A percentile compares a stretch with the other conserved stretches of the same genome.
These are phyloP conservation scores for Daldinia concentrica DNA, from an alignment of 495 filamentous ascomycete genomes.

Conservation along the genomic window DNA sequence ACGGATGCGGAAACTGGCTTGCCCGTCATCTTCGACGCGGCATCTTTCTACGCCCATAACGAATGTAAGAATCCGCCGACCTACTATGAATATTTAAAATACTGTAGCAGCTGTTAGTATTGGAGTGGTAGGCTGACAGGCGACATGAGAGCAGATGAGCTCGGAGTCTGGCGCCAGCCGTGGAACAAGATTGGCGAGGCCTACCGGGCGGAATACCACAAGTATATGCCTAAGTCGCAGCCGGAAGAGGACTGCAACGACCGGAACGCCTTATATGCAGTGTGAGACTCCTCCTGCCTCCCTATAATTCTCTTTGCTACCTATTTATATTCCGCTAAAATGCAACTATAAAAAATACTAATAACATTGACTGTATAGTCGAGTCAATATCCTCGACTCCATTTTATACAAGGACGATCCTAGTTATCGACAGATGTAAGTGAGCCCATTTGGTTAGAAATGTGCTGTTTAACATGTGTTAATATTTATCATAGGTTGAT, in stretches of 20 bases:
- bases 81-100: too few species aligned
- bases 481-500: slow-evolving; percentile 23
- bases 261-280: slow-evolving; percentile 43
- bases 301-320: not conserved
- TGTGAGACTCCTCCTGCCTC: slow-evolving; percentile 18
- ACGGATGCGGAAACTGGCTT: slow-evolving; percentile 46
- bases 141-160: slow-evolving; percentile 22
- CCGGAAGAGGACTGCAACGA: slow-evolving; percentile 47
- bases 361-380: slow-evolving; percentile 8
- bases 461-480: not conserved
- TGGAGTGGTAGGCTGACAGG: not conserved
- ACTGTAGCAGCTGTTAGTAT: too few species aligned
- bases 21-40: slow-evolving; percentile 57
- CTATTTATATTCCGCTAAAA: not conserved
- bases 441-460: not conserved
- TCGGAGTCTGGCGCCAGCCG: slow-evolving; percentile 38
- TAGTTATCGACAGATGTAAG: slow-evolving; percentile 34
- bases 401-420: slow-evolving; percentile 37
- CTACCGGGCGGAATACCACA: slow-evolving; percentile 36
- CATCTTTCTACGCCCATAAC: slow-evolving; percentile 58
- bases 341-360: not conserved
- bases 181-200: slow-evolving; percentile 29
- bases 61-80: slow-evolving; percentile 60
- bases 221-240: slow-evolving; percentile 30
- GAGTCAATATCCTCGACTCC: slow-evolving; percentile 38